Conservation (phyloP, 192 early-diverging fungal species). For the Coemansia sp. region DNA sequence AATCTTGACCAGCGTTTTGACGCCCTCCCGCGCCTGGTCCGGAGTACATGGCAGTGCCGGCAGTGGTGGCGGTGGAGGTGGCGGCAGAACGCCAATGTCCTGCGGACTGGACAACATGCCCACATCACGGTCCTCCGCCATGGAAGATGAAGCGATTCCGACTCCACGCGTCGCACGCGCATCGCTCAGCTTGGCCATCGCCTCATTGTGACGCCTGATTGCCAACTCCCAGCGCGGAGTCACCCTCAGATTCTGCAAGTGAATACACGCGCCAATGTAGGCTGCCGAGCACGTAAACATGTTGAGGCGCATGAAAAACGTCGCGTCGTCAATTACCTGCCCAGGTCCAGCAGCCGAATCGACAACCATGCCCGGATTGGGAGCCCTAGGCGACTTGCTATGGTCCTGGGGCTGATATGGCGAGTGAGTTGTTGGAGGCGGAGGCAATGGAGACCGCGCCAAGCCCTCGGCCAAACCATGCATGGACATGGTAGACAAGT, state of each 20-base stretch:
- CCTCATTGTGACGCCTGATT: constrained; percentile 21
- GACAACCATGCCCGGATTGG: constrained; percentile 12
- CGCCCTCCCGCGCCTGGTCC: constrained; percentile 43
- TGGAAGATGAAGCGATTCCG: not conserved
- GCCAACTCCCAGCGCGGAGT: constrained; percentile 44
- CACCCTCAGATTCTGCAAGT: constrained; percentile 43
- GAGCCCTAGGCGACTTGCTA: constrained; percentile 12
- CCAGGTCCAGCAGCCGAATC: constrained; percentile 33
- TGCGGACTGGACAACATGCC: constrained; percentile 34
- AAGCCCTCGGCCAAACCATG: constrained; percentile 7
- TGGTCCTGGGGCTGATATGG: constrained; percentile 24
- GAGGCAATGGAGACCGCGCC: not conserved
- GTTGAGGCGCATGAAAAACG: constrained; percentile 48
- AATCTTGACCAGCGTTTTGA: constrained; percentile 42
- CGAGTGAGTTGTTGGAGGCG: constrained; percentile 1
- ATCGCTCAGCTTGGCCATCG: constrained; percentile 28
- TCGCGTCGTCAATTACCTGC: constrained; percentile 42
- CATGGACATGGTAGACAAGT: constrained; percentile 4
- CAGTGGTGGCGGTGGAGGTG: constrained; percentile 26
- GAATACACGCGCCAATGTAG: constrained; percentile 38
- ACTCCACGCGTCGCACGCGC: constrained; percentile 17
- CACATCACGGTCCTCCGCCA: constrained; percentile 15
- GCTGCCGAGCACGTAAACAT: constrained; percentile 40
- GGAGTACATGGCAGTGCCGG: constrained; percentile 43
- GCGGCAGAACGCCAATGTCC: constrained; percentile 35